A percentile compares a stretch with the other conserved stretches of the same genome.
These are phyloP conservation scores for Daldinia childiae DNA, from an alignment of 495 filamentous ascomycete species.

Conservation along the genomic window DNA sequence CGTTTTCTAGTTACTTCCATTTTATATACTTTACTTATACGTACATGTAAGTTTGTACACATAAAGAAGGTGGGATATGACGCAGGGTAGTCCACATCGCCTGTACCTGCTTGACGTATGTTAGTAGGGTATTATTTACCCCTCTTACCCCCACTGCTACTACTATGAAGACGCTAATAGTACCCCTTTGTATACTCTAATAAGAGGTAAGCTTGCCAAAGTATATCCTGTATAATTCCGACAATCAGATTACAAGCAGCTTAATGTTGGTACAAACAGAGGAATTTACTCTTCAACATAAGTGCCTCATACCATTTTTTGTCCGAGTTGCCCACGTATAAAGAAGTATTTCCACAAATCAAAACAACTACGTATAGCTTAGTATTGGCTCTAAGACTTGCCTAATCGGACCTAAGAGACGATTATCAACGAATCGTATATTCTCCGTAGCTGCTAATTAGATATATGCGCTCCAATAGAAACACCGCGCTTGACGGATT, in stretches of 20 bases:
- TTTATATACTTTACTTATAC: neutral
- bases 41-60: too few relatives aligned
- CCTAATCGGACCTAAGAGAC: conserved; percentile 25
- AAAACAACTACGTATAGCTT: neutral
- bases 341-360: neutral
- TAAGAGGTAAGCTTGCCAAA: neutral
- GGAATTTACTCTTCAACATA: neutral
- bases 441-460: neutral
- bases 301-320: neutral
- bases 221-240: neutral
- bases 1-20: conserved; percentile 33
- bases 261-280: neutral
- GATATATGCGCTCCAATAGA: conserved; percentile 26
- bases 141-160: neutral
- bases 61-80: conserved; percentile 23
- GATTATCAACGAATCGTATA: conserved; percentile 18
- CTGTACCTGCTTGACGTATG: neutral
- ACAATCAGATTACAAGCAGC: neutral
- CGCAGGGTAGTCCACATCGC: conserved; percentile 19
- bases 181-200: neutral
- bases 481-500: neutral
- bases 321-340: neutral
- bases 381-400: conserved; percentile 26
- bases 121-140: neutral
- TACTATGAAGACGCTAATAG: neutral